These are phyloP conservation scores for Alternaria triticimaculans DNA, from an alignment of 2,329 filamentous ascomycete genomes.

Conservation along the genomic window DNA sequence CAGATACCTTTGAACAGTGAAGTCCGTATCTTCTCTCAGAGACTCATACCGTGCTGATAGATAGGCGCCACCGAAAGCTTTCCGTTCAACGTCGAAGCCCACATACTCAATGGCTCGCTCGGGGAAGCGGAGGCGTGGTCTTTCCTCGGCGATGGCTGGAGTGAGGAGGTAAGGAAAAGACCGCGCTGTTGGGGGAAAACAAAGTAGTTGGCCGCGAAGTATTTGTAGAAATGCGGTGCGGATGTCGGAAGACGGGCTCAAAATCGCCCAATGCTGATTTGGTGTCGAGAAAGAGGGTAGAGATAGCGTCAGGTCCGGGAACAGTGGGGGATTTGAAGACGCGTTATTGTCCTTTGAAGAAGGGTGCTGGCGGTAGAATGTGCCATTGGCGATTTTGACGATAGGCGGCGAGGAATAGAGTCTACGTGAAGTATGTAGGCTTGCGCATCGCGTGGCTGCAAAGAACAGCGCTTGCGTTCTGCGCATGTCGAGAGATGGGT, in stretches of 20 bases:
- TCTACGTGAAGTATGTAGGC: constrained; percentile 23
- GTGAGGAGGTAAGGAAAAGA: constrained; percentile 79
- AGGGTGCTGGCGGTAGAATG: constrained; percentile 82
- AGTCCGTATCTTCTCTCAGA: constrained; percentile 83
- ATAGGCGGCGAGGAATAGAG: constrained; percentile 35
- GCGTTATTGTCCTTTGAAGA: constrained; percentile 46
- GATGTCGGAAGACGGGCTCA: constrained; percentile 78
- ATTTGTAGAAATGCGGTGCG: constrained; percentile 85
- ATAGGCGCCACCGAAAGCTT: constrained; percentile 70
- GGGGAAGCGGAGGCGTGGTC: constrained; percentile 63
- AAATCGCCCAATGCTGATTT: constrained; percentile 77
- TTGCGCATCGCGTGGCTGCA: constrained; percentile 33
- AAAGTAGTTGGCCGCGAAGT: constrained; percentile 76
- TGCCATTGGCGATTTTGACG: constrained; percentile 64
- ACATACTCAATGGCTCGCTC: constrained; percentile 82
- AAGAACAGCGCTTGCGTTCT: constrained; percentile 38
- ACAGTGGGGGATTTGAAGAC: constrained; percentile 73
- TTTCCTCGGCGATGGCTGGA: constrained; percentile 61
- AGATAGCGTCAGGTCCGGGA: constrained; percentile 72
- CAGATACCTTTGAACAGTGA: constrained; percentile 81
- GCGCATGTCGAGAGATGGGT: constrained; percentile 36
- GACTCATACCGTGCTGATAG: constrained; percentile 91
- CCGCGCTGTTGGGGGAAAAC: constrained; percentile 75
- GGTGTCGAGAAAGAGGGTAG: constrained; percentile 64
- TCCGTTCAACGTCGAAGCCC: constrained; percentile 80